Conservation (phyloP, 768 basidiomycete genomes). For the Stropharia rugosoannulata region DNA sequence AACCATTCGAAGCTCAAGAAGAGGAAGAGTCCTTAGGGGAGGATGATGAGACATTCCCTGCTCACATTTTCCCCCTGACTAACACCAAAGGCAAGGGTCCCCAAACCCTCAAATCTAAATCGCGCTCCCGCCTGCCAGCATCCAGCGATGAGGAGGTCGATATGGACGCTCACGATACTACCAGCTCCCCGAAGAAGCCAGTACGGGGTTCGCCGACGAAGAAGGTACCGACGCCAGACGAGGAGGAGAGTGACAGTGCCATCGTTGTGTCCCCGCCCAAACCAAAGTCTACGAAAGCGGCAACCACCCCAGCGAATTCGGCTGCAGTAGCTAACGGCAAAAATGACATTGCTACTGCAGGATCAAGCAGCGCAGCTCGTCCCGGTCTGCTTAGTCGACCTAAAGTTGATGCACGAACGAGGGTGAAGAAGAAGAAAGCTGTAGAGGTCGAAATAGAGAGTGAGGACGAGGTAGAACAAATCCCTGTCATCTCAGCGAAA, state of each 20-base stretch:
- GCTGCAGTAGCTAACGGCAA: background rate
- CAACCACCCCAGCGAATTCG: background rate
- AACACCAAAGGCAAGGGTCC: slow-evolving; percentile 1
- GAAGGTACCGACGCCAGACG: background rate
- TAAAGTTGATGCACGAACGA: slow-evolving; percentile 25
- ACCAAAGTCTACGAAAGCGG: background rate
- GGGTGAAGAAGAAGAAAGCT: slow-evolving; percentile 20
- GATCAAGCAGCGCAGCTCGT: no score
- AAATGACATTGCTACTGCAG: no score
- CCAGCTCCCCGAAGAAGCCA: background rate
- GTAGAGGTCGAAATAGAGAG: slow-evolving; percentile 12
- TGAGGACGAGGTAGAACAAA: slow-evolving; percentile 14
- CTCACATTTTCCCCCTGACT: background rate
- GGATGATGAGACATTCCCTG: background rate
- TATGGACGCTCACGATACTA: background rate
- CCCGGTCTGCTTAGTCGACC: slow-evolving; percentile 15
- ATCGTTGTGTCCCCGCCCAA: background rate
- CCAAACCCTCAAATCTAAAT: background rate
- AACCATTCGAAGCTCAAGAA: background rate
- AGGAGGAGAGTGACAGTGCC: slow-evolving; percentile 2
- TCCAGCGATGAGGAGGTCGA: slow-evolving; percentile 7
- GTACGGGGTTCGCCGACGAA: slow-evolving; percentile 1
- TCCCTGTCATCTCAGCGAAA: slow-evolving; percentile 10
- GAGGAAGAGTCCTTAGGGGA: background rate
- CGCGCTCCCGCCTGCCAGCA: background rate